A percentile compares a stretch with the other conserved stretches of the same genome.
These are phyloP conservation scores for Phytophthora boehmeriae DNA, from an alignment of 352 stramenopile species.

Conservation along the genomic window DNA sequence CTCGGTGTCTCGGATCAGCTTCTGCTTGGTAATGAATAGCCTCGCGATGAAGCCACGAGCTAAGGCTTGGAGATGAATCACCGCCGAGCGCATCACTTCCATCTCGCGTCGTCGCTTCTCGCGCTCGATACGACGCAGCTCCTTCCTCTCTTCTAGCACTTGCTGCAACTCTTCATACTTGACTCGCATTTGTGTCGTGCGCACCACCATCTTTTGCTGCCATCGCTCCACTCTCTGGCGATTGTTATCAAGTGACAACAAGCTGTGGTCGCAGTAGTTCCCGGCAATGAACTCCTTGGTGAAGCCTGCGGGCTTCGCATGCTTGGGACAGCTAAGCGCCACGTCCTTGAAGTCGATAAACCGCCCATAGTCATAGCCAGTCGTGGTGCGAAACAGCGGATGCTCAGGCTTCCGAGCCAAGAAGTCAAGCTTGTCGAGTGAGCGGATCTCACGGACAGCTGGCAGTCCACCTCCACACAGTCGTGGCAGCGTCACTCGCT, in stretches of 20 bases:
- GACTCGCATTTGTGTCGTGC: slow-evolving; percentile 65
- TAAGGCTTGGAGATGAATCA: slow-evolving; percentile 33
- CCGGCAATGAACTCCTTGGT: slow-evolving; percentile 67
- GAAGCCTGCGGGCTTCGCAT: slow-evolving; percentile 46
- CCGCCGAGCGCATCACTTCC: slow-evolving; percentile 23
- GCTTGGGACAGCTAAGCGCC: slow-evolving; percentile 59
- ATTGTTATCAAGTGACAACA: slow-evolving; percentile 64
- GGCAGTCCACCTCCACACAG: slow-evolving; percentile 39
- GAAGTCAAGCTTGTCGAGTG: slow-evolving; percentile 60
- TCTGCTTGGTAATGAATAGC: slow-evolving; percentile 16
- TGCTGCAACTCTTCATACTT: slow-evolving; percentile 69
- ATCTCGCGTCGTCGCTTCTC: slow-evolving; percentile 47
- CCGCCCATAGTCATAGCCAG: slow-evolving; percentile 66
- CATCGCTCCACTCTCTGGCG: slow-evolving; percentile 53
- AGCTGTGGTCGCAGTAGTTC: slow-evolving; percentile 52
- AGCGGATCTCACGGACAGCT: slow-evolving; percentile 38
- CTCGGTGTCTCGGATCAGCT: slow-evolving; percentile 31
- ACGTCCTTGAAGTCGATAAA: slow-evolving; percentile 61
- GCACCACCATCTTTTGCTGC: slow-evolving; percentile 56
- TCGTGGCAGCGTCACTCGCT: slow-evolving; percentile 46
- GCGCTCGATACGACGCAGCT: slow-evolving; percentile 34
- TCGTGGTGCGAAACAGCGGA: slow-evolving; percentile 64
- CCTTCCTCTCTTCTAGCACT: slow-evolving; percentile 51
- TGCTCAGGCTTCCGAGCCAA: slow-evolving; percentile 37
- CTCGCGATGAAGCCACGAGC: slow-evolving; percentile 44